Evolutionary conservation across 2,329 filamentous ascomycete species (phyloP).

Genomic region (Botryotinia narcissicola): DNA sequence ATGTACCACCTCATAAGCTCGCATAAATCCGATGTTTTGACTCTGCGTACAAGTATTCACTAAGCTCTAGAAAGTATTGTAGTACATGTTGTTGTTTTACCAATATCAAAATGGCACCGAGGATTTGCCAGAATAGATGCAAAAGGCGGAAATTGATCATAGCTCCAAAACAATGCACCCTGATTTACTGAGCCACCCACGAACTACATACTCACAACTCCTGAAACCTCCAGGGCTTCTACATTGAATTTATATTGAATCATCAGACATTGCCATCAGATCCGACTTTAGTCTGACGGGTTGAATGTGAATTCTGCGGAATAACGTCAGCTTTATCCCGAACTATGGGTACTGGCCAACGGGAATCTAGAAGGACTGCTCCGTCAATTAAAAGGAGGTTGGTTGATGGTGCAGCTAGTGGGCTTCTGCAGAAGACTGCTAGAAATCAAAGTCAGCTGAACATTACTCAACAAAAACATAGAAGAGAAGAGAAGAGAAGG

Average conservation of each 20-base stretch:
- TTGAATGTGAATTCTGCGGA: background rate
- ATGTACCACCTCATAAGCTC: background rate
- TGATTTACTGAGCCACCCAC: background rate
- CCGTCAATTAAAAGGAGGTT: slow-evolving; percentile 1
- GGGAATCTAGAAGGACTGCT: background rate
- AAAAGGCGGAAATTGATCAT: background rate
- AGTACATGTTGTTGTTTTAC: background rate
- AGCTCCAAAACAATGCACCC: background rate
- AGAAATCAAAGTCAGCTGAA: background rate
- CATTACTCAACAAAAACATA: background rate
- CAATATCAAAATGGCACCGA: background rate
- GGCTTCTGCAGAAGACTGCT: slow-evolving; percentile 1
- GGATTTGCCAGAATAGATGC: background rate
- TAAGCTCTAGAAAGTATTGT: background rate
- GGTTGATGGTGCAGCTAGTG: background rate
- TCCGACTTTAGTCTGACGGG: background rate
- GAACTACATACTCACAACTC: background rate
- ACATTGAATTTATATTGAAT: slow-evolving; percentile 2
- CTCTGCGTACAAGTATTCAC: background rate
- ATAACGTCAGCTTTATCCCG: background rate
- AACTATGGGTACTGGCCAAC: background rate
- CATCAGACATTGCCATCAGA: background rate
- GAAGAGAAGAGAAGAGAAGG: background rate
- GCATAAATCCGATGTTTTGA: background rate
- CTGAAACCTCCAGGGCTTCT: background rate